Evolutionary conservation across 306 rosid genomes (phyloP).

Genomic region (Dryas drummondii): DNA sequence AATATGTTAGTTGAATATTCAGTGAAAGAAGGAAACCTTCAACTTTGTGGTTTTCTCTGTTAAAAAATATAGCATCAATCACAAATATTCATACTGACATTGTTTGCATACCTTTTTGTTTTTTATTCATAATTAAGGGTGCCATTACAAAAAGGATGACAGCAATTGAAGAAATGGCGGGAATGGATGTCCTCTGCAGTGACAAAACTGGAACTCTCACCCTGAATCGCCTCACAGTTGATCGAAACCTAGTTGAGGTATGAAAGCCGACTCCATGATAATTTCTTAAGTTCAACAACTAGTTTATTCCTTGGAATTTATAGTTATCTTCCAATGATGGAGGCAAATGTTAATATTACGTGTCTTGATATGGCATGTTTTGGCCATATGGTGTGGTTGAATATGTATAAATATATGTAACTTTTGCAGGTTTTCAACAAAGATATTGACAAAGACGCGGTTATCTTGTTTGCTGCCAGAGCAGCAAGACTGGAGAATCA

Average conservation of each 20-base stretch:
- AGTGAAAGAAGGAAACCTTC: neutral
- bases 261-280: conserved; percentile 6
- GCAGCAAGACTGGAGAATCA: conserved; percentile 85
- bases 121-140: conserved; percentile 47
- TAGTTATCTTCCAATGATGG: neutral
- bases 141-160: conserved; percentile 94
- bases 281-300: neutral
- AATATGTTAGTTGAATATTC: conserved; percentile 4
- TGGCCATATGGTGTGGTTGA: neutral
- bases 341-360: neutral
- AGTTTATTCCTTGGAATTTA: neutral
- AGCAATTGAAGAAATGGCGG: conserved; percentile 95
- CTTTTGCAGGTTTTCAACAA: conserved; percentile 63
- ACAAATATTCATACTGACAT: conserved; percentile 21
- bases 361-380: neutral
- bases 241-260: conserved; percentile 73
- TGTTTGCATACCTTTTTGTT: neutral
- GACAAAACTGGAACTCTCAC: conserved; percentile 94
- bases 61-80: neutral
- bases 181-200: conserved; percentile 92
- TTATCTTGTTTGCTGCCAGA: conserved; percentile 77
- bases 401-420: neutral
- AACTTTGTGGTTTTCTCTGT: conserved; percentile 1
- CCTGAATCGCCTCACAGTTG: conserved; percentile 78
- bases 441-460: conserved; percentile 63